Evolutionary conservation across 192 early-diverging fungal species (phyloP), one percentile per base, ranked within the genome.

Genomic region (Tieghemiomyces parasiticus): DNA sequence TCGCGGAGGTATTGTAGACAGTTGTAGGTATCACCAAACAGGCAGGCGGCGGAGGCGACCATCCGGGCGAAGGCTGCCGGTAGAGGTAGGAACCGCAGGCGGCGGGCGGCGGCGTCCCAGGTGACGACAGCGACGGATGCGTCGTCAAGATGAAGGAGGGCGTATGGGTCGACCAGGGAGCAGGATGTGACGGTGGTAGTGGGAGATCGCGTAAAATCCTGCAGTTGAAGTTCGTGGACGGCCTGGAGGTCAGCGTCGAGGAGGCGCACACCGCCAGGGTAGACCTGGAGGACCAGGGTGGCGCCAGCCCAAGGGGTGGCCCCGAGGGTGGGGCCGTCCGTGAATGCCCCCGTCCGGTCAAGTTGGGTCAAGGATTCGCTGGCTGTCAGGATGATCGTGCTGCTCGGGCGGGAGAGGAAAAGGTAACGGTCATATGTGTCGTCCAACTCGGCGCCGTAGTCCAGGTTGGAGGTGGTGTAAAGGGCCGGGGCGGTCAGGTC

Each of bases 281-380:
- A 74, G 10, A 94, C 86, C 64, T 99, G 95, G 6, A 99, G 77
- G 54, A 92, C 85, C 9, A 80, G 70, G 6, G 79, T 80, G 31
- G 80, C 75, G 46, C 80, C 79, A 51, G 90, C 65, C 1, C 94
- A 63, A 20, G 84, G 78, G 12, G 83, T 84, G 4, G 85, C 87
- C 1, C 66, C 76, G n/a, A 99, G 69, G 0, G 93, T 93, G 6
- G 87, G 79, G 0, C 86, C 90, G 20, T 69, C 64, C 0, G 75
- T 76, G 60, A 78, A 89, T 62, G 95, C 97, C 3, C 80, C 85
- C 1, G 76, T 78, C 30, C 78, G 75, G 22, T 82, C 80, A 50
- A 92, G 65, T 71, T 97, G 86, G 25, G 77, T 70, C 31, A 96
- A 66, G 52, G 94, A 91, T 31, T 91, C 84, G 51, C 90, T 90